Evolutionary conservation across 805 yeast genomes (phyloP).

Genomic region (Candida patagonica): DNA sequence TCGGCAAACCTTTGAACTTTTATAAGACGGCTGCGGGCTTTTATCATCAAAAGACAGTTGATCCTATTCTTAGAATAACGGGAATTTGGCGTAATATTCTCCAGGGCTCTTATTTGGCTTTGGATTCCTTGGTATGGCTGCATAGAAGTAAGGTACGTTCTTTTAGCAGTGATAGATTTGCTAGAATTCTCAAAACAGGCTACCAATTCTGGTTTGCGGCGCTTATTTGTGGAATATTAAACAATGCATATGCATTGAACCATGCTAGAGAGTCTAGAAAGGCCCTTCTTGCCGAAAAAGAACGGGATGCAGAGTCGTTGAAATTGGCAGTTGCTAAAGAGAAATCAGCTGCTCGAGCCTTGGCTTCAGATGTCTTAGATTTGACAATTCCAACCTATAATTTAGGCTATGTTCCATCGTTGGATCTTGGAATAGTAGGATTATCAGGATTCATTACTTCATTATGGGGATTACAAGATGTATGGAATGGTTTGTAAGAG

Average conservation of each 20-base stretch:
- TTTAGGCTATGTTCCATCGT: slow-evolving; percentile 42
- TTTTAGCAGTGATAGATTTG: slow-evolving; percentile 19
- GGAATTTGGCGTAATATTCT: slow-evolving; percentile 28
- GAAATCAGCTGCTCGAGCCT: slow-evolving; percentile 45
- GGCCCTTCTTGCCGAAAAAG: slow-evolving; percentile 32
- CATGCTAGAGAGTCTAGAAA: slow-evolving; percentile 32
- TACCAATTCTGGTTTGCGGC: slow-evolving; percentile 73
- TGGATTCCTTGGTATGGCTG: slow-evolving; percentile 29
- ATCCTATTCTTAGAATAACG: slow-evolving; percentile 42
- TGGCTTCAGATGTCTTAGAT: slow-evolving; percentile 72
- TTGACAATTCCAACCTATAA: slow-evolving; percentile 64
- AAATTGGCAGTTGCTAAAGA: slow-evolving; percentile 37
- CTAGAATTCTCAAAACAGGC: slow-evolving; percentile 38
- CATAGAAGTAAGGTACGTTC: slow-evolving; percentile 26
- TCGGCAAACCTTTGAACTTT: slow-evolving; percentile 68
- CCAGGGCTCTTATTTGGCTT: slow-evolving; percentile 26
- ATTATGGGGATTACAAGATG: slow-evolving; percentile 63
- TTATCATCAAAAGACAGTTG: slow-evolving; percentile 60
- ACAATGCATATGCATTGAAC: slow-evolving; percentile 47
- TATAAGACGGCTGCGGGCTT: slow-evolving; percentile 59
- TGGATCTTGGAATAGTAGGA: slow-evolving; percentile 75
- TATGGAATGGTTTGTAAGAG: slow-evolving; percentile 36
- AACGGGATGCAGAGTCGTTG: slow-evolving; percentile 29
- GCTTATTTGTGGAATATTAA: slow-evolving; percentile 50
- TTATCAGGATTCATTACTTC: slow-evolving; percentile 80